Evolutionary conservation across 2,329 filamentous ascomycete genomes (phyloP), one percentile per base, ranked within the genome.

Genomic region (Salinomyces thailandicus): DNA sequence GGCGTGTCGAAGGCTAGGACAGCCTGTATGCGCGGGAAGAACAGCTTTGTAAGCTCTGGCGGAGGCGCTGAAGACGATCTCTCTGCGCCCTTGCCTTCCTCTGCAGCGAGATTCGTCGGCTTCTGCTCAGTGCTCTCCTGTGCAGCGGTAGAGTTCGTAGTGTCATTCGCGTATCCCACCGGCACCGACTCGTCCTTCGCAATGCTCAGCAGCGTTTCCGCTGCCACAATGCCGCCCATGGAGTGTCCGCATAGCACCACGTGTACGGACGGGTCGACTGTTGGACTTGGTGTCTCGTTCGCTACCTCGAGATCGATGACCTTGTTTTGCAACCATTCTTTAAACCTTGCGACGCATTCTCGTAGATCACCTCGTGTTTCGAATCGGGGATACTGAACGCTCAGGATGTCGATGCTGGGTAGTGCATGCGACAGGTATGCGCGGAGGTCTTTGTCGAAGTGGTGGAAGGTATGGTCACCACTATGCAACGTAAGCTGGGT

Each of bases 1-100:
- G 91, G 91, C 1, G 91, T 98, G 62, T 96, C 89, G 57, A 95
- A 94, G 34, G 87, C 85, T 32, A 96, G 72, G 16, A 96, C 75
- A 47, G 82, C 89, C 60, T 89, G 82, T 59, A 34, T 15, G 17
- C 86, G 89, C 1, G 89, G 89, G 58, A 95, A 96, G 81, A 95
- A 89, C 57, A 93, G 41, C 12, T 8, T 24, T 5, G 33, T 33
- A 8, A 13, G 15, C 19, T 33, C 29, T 7, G 31, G 29, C 5
- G 51, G 43, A 8, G 47, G 38, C 13, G 52, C 39, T 18, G 50
- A 44, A 4, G 43, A 31, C 8, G 43, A 7, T 13, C 41, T 22
- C 20, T 41, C 39, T 12, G n/a, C 15, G 9, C 15, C 28, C 15
- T 31, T 31, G 28, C 9, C 9, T 12, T 31, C 18, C 16, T 31